Percentiles rank a stretch among this genome's conserved stretches.
phyloP scores from a whole-genome alignment of 352 stramenopile genomes.

The Pythium aristosporum region DNA sequence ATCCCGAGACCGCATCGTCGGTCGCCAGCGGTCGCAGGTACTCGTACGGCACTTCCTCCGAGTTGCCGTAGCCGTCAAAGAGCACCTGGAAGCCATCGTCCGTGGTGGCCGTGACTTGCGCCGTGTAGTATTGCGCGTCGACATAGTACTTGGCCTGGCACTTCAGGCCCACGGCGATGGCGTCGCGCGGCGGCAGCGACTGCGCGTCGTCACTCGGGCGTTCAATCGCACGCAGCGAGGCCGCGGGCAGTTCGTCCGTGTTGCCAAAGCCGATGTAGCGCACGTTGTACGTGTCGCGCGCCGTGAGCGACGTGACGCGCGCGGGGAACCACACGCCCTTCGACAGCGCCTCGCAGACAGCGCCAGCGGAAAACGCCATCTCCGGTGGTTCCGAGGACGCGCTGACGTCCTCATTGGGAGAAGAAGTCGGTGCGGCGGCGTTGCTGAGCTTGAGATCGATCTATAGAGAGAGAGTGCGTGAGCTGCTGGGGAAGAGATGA shows the following conservation, averaged over 20 bases:
- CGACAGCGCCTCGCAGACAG: constrained; percentile 56
- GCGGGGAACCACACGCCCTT: constrained; percentile 75
- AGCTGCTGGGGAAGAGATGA: background rate
- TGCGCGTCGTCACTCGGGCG: constrained; percentile 4
- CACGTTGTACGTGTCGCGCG: constrained; percentile 60
- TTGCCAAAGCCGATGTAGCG: constrained; percentile 75
- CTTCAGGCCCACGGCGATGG: constrained; percentile 55
- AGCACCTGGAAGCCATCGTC: constrained; percentile 75
- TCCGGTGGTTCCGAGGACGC: background rate
- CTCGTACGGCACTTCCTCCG: constrained; percentile 88
- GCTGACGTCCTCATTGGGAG: background rate
- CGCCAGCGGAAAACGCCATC: constrained; percentile 40
- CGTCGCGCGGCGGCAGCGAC: constrained; percentile 36
- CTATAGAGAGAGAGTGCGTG: constrained; percentile 9
- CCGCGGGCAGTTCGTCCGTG: constrained; percentile 43
- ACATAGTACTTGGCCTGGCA: constrained; percentile 83
- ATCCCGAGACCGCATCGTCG: background rate
- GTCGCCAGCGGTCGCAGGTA: constrained; percentile 54
- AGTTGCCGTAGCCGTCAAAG: constrained; percentile 90
- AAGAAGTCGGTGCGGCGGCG: background rate
- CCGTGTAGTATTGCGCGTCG: constrained; percentile 75
- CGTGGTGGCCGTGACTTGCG: constrained; percentile 63
- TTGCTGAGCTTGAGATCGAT: constrained; percentile 26
- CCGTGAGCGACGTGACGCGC: constrained; percentile 53
- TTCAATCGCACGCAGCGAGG: constrained; percentile 35